Percentiles rank a stretch among this genome's conserved stretches.
Evolutionary conservation across 768 basidiomycete genomes (phyloP).

Genomic region (Podaxis sp.): DNA sequence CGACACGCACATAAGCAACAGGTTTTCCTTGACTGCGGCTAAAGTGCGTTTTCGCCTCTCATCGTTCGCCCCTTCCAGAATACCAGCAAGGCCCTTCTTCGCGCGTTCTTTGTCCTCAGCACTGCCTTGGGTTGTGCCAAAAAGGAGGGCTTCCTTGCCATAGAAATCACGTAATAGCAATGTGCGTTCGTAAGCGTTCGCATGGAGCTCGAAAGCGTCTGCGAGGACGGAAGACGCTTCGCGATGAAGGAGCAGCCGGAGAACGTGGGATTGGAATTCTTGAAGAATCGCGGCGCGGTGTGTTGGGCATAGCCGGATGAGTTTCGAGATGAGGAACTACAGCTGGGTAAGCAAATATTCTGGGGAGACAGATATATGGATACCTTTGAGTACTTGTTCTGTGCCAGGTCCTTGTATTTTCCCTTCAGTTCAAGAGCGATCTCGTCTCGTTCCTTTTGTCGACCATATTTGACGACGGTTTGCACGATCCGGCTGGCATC

Average conservation of each 20-base stretch:
- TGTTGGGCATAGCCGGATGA: slow-evolving; percentile 71
- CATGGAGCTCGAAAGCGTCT: slow-evolving; percentile 86
- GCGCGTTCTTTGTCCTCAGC: slow-evolving; percentile 62
- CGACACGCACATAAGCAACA: slow-evolving; percentile 67
- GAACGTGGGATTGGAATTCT: slow-evolving; percentile 76
- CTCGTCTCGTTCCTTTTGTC: slow-evolving; percentile 72
- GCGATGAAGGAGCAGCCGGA: slow-evolving; percentile 78
- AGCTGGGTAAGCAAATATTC: not conserved
- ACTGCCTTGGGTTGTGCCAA: slow-evolving; percentile 54
- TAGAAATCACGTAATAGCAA: slow-evolving; percentile 86
- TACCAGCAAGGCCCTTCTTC: slow-evolving; percentile 65
- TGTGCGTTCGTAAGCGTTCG: slow-evolving; percentile 81
- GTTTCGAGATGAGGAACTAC: slow-evolving; percentile 80
- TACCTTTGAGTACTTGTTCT: slow-evolving; percentile 91
- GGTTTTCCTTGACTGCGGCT: slow-evolving; percentile 66
- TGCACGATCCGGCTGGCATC: slow-evolving; percentile 88
- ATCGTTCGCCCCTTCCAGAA: slow-evolving; percentile 62
- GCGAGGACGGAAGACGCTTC: slow-evolving; percentile 84
- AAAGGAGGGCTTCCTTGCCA: slow-evolving; percentile 82
- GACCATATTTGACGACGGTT: slow-evolving; percentile 80
- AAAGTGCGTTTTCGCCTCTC: slow-evolving; percentile 71
- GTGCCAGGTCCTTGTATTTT: slow-evolving; percentile 71
- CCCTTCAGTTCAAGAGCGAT: slow-evolving; percentile 85
- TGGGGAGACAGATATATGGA: slow-evolving; percentile 14
- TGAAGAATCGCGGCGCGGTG: slow-evolving; percentile 75